Percentiles rank a stretch among this genome's conserved stretches.
Evolutionary conservation across 2,329 filamentous ascomycete species (phyloP).

Genomic region (Neofusicoccum laricinum): DNA sequence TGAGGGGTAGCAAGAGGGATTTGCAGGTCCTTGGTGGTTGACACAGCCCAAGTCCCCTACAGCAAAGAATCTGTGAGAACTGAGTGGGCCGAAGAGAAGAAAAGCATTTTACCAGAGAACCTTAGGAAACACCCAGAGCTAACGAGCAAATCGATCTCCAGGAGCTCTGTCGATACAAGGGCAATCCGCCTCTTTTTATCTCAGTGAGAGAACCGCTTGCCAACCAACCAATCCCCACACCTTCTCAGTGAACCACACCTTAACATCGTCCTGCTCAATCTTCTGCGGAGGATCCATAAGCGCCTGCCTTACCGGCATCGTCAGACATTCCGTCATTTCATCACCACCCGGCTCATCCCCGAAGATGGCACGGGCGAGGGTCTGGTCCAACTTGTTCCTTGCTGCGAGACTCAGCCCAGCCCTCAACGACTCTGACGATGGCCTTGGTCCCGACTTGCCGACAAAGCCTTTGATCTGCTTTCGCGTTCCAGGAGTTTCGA

Average conservation of each 20-base stretch:
- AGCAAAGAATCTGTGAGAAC: too few species aligned
- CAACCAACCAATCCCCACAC: slow-evolving; percentile 59
- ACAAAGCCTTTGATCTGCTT: not conserved
- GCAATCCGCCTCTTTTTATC: too few species aligned
- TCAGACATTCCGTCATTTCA: slow-evolving; percentile 41
- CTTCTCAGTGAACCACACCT: slow-evolving; percentile 55
- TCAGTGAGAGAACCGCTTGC: slow-evolving; percentile 36
- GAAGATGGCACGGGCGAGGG: slow-evolving; percentile 45
- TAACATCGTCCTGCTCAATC: slow-evolving; percentile 39
- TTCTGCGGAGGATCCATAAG: slow-evolving; percentile 32
- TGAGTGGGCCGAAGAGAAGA: too few species aligned
- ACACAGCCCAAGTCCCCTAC: too few species aligned
- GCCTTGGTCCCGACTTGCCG: not conserved
- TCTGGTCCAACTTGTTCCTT: slow-evolving; percentile 44
- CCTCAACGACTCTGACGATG: slow-evolving; percentile 25
- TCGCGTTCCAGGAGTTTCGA: not conserved
- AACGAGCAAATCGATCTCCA: too few species aligned
- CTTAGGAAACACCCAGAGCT: too few species aligned
- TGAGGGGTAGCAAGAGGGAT: too few species aligned
- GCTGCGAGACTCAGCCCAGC: slow-evolving; percentile 34
- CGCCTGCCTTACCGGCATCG: slow-evolving; percentile 33
- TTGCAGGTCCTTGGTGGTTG: too few species aligned
- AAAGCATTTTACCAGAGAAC: too few species aligned
- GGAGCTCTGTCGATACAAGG: too few species aligned
- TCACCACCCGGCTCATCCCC: slow-evolving; percentile 33